Evolutionary conservation across 2,329 filamentous ascomycete species (phyloP).

Genomic region (Xylariaceae sp.): DNA sequence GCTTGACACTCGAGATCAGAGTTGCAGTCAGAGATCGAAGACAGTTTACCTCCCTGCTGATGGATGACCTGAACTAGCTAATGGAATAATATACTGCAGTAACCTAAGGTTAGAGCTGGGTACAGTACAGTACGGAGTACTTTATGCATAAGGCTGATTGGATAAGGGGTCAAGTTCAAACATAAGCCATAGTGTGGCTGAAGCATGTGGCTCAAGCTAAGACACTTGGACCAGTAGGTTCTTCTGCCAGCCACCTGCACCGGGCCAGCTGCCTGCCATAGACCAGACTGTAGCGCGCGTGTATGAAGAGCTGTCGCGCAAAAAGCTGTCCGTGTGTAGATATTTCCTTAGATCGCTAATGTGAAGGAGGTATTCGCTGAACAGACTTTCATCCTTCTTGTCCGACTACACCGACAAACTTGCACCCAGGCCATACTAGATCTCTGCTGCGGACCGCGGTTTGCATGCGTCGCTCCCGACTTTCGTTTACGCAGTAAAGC

Average conservation of each 20-base stretch:
- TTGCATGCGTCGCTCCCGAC: not conserved
- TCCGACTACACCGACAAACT: not conserved
- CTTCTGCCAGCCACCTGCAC: constrained; percentile 15
- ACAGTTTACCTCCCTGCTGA: constrained; percentile 24
- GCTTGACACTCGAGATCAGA: constrained; percentile 32
- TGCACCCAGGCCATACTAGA: not conserved
- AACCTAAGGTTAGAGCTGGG: no score
- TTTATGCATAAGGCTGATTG: no score
- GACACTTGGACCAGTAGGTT: not conserved
- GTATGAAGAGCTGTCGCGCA: constrained; percentile 33
- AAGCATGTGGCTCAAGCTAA: constrained; percentile 26
- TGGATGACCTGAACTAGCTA: no score
- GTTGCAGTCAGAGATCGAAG: constrained; percentile 34
- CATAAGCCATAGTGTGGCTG: no score
- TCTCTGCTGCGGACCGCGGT: not conserved
- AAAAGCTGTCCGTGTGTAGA: constrained; percentile 23
- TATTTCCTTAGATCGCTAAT: constrained; percentile 8
- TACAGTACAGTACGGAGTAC: constrained; percentile 5
- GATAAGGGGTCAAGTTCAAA: no score
- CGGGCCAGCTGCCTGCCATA: not conserved
- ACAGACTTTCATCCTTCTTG: not conserved
- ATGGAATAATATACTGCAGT: no score
- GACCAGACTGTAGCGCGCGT: constrained; percentile 6
- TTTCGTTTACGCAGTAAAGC: constrained; percentile 3
- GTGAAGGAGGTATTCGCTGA: constrained; percentile 7